Evolutionary conservation across 2,329 filamentous ascomycete genomes (phyloP).

Genomic region (Alternaria postmessia): DNA sequence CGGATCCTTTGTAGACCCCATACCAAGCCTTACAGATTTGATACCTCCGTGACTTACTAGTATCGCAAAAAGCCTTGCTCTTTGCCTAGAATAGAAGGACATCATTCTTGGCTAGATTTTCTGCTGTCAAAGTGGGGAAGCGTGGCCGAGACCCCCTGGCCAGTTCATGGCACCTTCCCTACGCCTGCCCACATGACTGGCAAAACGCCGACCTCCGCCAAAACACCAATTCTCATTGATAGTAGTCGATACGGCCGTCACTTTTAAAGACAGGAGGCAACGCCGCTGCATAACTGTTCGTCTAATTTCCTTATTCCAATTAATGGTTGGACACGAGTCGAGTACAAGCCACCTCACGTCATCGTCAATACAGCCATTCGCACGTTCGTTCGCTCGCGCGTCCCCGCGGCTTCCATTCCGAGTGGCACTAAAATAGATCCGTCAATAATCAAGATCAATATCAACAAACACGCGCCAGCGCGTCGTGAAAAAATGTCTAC

Average conservation of each 20-base stretch:
- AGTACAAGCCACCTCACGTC: constrained; percentile 20
- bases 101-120: constrained; percentile 31
- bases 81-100: constrained; percentile 45
- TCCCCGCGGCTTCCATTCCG: not conserved
- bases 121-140: constrained; percentile 27
- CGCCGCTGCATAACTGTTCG: not conserved
- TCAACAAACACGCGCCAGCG: constrained; percentile 4
- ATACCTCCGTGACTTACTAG: constrained; percentile 2
- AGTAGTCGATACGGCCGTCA: not conserved
- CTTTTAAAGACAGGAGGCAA: not conserved
- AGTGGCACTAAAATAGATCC: constrained; percentile 11
- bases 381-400: constrained; percentile 10
- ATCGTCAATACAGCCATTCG: constrained; percentile 11
- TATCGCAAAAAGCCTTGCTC: constrained; percentile 24
- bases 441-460: constrained; percentile 13
- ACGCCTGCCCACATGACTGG: constrained; percentile 32
- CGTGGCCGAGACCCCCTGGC: constrained; percentile 31
- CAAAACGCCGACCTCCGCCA: constrained; percentile 44
- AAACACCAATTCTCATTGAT: constrained; percentile 20
- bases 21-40: not conserved
- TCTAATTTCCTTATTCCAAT: constrained; percentile 4
- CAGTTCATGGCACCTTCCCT: constrained; percentile 19
- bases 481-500: constrained; percentile 20
- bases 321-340: constrained; percentile 10
- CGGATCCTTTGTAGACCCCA: not conserved